Evolutionary conservation across 169 alveolate species (phyloP), one percentile per base, ranked within the genome.

Genomic region (Miamiensis avidus): DNA sequence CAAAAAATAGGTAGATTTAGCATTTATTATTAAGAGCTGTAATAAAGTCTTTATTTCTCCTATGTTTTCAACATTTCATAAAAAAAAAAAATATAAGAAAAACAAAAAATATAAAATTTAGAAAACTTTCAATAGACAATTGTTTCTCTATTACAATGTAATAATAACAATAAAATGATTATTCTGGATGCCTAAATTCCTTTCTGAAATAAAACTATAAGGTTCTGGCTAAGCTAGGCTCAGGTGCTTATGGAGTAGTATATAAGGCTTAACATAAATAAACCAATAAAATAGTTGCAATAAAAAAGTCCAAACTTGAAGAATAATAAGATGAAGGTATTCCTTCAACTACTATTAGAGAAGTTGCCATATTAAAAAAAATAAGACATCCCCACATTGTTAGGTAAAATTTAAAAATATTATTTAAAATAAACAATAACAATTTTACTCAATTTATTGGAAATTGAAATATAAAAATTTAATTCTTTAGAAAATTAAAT

Each of bases 321-420:
- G 92, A 84, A 31, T 65, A 76, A 31, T 95, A 92, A 84, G 95
- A 93, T 29, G 98, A 96, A 74, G 98, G 98, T 16, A 92, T 97
- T 81, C 99, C 99, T 6, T 89, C 96, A 32, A 95, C 98, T 4
- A 93, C 98, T 11, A 91, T 97, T 31, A 88, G 98, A 75, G 98
- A 95, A 84, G 85, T 95, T 79, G 88, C 94, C 31, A 92, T 91
- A 15, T 83, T 95, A 75, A 87, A 88, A 34, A 90, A 91, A 81
- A 77, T 95, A 31, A 82, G 89, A 20, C 98, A 95, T 78, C 94
- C 93, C 73, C 89, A 91, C 49, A 87, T 93, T 29, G 95, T 95
- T 31, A 79, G 77, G 78, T 89, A 89, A 65, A 31, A 74, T 25
- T n/a, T 0, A 31, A n/a, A 31, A 73, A 79, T 30, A 65, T 75